A percentile compares a stretch with the other conserved stretches of the same genome.
Conservation (phyloP, 495 filamentous ascomycete species). For the Tuber indicum region DNA sequence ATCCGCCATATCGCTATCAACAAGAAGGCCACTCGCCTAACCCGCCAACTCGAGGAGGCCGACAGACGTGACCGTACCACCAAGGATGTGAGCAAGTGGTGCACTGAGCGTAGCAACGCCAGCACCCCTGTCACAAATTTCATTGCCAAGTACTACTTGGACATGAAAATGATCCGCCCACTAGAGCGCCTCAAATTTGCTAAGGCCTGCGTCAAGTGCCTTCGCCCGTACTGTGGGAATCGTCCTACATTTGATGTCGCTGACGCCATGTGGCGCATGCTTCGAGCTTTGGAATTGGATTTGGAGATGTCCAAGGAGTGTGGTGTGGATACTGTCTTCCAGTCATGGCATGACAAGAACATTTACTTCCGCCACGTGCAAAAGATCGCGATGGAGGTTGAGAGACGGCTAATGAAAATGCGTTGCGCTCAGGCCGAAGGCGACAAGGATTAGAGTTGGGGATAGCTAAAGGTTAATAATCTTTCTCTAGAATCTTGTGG, state of each 20-base stretch:
- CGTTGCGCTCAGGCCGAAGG: neutral
- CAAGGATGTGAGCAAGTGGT: neutral
- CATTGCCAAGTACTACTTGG: neutral
- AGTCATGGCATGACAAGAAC: neutral
- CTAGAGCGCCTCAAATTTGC: neutral
- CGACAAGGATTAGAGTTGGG: neutral
- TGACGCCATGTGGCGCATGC: neutral
- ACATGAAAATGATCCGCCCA: neutral
- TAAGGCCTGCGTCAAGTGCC: neutral
- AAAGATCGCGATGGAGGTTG: neutral
- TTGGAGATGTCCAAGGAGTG: neutral
- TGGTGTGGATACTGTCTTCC: neutral
- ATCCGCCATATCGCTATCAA: neutral
- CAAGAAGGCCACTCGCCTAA: neutral
- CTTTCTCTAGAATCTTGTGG: too few relatives aligned
- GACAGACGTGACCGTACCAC: neutral
- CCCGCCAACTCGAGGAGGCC: neutral
- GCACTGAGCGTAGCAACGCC: neutral
- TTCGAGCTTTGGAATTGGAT: neutral
- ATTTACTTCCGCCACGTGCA: neutral
- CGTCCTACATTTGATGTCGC: neutral
- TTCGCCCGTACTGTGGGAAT: neutral
- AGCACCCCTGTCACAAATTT: neutral
- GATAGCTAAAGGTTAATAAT: too few relatives aligned
- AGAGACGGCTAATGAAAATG: neutral